Base-by-base conservation (phyloP, 2,329 filamentous ascomycete genomes). In the Clonostachys chloroleuca region DNA sequence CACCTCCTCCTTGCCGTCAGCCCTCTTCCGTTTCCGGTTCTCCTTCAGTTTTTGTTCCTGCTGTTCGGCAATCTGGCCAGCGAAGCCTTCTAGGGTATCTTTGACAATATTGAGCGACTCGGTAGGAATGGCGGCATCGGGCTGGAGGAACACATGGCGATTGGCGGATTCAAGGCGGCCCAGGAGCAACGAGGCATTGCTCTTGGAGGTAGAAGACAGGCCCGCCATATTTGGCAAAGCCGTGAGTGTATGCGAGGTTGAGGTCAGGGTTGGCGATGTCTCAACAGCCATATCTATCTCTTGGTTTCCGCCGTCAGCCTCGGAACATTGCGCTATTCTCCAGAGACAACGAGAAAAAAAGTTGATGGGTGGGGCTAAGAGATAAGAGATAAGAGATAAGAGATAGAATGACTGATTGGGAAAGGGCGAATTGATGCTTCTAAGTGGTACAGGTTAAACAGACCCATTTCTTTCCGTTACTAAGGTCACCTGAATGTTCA, bases 51-150 rank as follows among this genome's bases (percentile, higher is more conserved):
- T 78, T 58, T 78, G 72, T 50, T 81, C 75, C 64, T 96, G 91
- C 55, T 85, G 78, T 52, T 89, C 81, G 55, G 84, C 84, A 34
- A 96, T 75, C 47, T 83, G 83, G 2, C 77, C 75, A 3, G 92
- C 91, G 52, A 96, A 82, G 5, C 81, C 80, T 59, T 96, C 90
- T 8, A 96, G 74, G 5, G 86, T 88, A 39, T 81, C 74, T 68
- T 95, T 96, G n/a, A 88, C 84, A 45, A 90, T 80, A 48, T 82
- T 78, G 18, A 94, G 72, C 16, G 89, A 84, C 4, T 86, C 82
- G 34, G 79, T 77, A 42, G 89, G 81, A 34, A 95, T 74, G 18
- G 80, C 68, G 8, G 77, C 59, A 4, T 81, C 74, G 5, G 92
- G 91, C 53, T 86, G 84, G n/a, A 96, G 74, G 61, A 96, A 95